Percentiles rank a stretch among this genome's conserved stretches.
Conservation (phyloP, 2,329 filamentous ascomycete genomes). For the Chalaropsis thielavioides region DNA sequence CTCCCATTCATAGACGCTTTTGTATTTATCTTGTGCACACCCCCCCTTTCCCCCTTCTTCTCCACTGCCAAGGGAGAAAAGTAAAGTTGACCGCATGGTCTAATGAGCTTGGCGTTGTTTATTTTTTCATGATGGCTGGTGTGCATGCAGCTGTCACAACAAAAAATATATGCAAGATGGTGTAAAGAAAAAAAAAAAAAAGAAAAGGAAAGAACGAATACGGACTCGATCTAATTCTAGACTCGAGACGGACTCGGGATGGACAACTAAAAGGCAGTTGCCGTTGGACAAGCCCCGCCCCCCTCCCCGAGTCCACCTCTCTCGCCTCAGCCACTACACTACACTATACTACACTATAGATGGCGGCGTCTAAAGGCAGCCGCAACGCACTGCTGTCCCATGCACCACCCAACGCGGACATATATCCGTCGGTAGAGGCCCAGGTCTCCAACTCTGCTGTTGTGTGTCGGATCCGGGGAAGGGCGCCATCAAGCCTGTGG, state of each 20-base stretch:
- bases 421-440: background rate
- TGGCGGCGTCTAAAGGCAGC: background rate
- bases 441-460: background rate
- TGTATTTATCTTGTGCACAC: background rate
- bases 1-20: background rate
- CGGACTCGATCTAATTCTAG: background rate
- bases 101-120: slow-evolving; percentile 1
- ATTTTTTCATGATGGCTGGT: background rate
- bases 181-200: background rate
- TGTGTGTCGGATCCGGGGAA: background rate
- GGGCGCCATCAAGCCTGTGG: background rate
- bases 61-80: background rate
- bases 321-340: too few relatives aligned
- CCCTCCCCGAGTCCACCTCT: too few relatives aligned
- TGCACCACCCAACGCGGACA: background rate
- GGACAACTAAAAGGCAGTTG: background rate
- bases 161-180: background rate
- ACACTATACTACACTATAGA: too few relatives aligned
- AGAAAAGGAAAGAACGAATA: background rate
- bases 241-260: background rate
- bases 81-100: background rate
- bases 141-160: background rate
- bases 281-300: background rate
- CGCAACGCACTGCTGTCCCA: background rate
- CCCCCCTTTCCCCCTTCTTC: background rate